phyloP scores from a whole-genome alignment of 495 filamentous ascomycete genomes.

The Cercophora scortea region DNA sequence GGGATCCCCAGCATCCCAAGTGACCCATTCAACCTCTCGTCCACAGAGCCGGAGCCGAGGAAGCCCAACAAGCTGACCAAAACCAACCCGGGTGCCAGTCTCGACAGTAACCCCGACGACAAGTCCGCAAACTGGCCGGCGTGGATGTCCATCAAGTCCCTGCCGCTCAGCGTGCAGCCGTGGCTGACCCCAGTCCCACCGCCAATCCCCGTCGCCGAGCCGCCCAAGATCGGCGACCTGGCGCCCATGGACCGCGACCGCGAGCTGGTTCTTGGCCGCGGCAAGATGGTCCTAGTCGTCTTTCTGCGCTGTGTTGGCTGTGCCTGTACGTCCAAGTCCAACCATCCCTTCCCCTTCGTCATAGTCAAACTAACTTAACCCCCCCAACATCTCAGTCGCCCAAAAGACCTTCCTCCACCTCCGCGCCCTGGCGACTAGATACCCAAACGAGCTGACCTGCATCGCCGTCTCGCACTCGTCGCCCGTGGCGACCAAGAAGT shows the following conservation, averaged over 20 bases:
- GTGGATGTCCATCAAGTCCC: slow-evolving; percentile 32
- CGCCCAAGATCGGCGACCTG: slow-evolving; percentile 35
- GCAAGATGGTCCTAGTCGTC: slow-evolving; percentile 36
- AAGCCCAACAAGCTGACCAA: slow-evolving; percentile 20
- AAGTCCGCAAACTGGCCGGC: slow-evolving; percentile 20
- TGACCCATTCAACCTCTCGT: slow-evolving; percentile 26
- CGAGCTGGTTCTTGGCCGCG: slow-evolving; percentile 25
- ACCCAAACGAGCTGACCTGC: slow-evolving; percentile 35
- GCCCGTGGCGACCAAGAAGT: slow-evolving; percentile 35
- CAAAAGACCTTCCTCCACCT: slow-evolving; percentile 48
- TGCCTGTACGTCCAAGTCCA: slow-evolving; percentile 43
- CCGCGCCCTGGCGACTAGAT: slow-evolving; percentile 33
- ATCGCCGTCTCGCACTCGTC: slow-evolving; percentile 49
- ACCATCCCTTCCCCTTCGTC: too few species aligned
- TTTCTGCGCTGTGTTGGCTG: slow-evolving; percentile 52
- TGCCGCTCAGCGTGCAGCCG: slow-evolving; percentile 38
- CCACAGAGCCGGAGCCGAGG: not conserved
- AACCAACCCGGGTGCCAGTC: slow-evolving; percentile 5
- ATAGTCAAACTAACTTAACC: not conserved
- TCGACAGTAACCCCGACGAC: slow-evolving; percentile 20
- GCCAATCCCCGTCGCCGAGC: slow-evolving; percentile 33
- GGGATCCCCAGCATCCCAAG: slow-evolving; percentile 33
- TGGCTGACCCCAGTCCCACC: slow-evolving; percentile 39
- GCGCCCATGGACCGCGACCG: slow-evolving; percentile 42
- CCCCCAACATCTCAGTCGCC: slow-evolving; percentile 34